Evolutionary conservation across 768 basidiomycete genomes (phyloP), one percentile per base, ranked within the genome.

Genomic region (Tephrocybe sp.): DNA sequence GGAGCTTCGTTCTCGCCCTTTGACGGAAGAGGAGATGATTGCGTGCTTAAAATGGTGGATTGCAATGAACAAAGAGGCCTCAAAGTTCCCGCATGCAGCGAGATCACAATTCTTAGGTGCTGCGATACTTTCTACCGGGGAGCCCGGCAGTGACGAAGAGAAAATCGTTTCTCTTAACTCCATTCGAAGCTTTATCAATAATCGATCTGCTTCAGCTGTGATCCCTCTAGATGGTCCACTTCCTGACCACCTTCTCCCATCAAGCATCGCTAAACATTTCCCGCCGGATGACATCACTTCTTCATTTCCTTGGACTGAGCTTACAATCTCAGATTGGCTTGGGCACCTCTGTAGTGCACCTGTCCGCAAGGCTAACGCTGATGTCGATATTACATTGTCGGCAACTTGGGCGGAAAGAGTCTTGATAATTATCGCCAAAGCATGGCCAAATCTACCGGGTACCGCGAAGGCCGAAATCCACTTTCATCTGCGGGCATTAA

Each of bases 41-140:
- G 83, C 82, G 2, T 93, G 89, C 65, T 69, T 97, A 54, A 80
- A 81, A 49, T 98, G 97, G 95, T 94, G 94, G 89, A 75, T 77
- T 44, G 69, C 65, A 44, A 38, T 72, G 47, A 68, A 61, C 39
- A 70, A 66, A 47, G 68, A 61, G 58, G 69, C 70, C 21, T 63
- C 61, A 31, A 64, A 57, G 30, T 55, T 67, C 12, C 65, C 74
- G n/a, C 66, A 79, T 41, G 52, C 67, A 12, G 69, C 72, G 53
- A 84, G 75, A 55, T 72, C 61, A 2, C 77, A 89, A 49, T 74
- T 98, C 15, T 67, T 95, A 15, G 76, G 84, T 52, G 86, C 84
- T 3, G 84, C 84, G 1, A 75, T 95, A 12, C 65, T 97, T 19
- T 58, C 70, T 9, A 70, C 71, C 9, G 69, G 67, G 8, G 64